Percentiles rank a stretch among this genome's conserved stretches.
Conservation (phyloP, 306 rosid species). For the Luffa acutangula region DNA sequence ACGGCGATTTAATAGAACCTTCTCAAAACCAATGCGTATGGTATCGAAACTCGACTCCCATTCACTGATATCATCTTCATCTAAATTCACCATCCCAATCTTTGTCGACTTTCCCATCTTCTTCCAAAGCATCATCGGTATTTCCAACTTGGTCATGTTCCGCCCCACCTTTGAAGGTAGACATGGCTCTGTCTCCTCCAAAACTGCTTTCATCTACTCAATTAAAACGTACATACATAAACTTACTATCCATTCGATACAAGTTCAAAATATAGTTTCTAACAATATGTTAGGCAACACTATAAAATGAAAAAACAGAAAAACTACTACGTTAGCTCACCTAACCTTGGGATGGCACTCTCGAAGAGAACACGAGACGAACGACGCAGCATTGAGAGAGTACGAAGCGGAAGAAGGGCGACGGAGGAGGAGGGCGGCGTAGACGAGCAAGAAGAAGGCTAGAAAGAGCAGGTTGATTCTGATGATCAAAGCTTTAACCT, state of each 20-base stretch:
- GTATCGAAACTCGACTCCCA: slow-evolving; percentile 35
- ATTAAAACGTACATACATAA: neutral
- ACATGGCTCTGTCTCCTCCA: slow-evolving; percentile 28
- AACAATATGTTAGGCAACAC: too few species aligned
- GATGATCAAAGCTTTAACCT: slow-evolving; percentile 60
- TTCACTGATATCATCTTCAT: slow-evolving; percentile 37
- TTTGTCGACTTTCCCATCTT: slow-evolving; percentile 43
- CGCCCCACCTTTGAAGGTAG: slow-evolving; percentile 15
- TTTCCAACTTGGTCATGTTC: slow-evolving; percentile 31
- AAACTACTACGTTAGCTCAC: slow-evolving; percentile 43
- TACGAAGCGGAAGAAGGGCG: slow-evolving; percentile 65
- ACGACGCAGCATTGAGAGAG: slow-evolving; percentile 54
- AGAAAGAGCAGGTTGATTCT: slow-evolving; percentile 59
- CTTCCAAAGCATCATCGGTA: slow-evolving; percentile 38
- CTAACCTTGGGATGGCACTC: slow-evolving; percentile 94
- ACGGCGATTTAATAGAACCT: neutral
- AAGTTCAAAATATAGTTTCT: too few species aligned
- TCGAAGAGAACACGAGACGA: slow-evolving; percentile 61
- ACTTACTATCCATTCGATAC: neutral
- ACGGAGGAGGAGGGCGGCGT: slow-evolving; percentile 58
- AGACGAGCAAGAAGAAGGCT: slow-evolving; percentile 45
- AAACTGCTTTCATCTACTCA: slow-evolving; percentile 39
- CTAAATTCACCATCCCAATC: slow-evolving; percentile 79
- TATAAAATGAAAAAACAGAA: neutral
- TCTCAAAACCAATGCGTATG: slow-evolving; percentile 30